These are phyloP conservation scores for Melocanna baccifera DNA, from an alignment of 176 grass and related monocot genomes.

Conservation along the genomic window DNA sequence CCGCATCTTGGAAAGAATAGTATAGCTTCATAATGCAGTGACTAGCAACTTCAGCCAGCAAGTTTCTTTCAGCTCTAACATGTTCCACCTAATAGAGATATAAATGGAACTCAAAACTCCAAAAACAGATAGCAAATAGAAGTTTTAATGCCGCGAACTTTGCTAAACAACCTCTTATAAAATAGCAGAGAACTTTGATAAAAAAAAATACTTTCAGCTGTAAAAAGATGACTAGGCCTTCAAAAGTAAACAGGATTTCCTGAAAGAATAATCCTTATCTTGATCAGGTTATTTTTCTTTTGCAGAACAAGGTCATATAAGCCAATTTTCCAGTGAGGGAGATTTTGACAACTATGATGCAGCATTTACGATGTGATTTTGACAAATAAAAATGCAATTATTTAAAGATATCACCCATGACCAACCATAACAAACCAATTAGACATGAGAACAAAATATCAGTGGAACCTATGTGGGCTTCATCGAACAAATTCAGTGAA, in stretches of 20 bases:
- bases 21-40: constrained; percentile 96
- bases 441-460: constrained; percentile 8
- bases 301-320: not conserved
- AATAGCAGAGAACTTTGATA: not conserved
- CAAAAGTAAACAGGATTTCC: not conserved
- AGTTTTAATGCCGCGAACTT: not conserved
- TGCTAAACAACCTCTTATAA: not conserved
- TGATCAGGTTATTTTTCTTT: not conserved
- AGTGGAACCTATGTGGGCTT: not conserved
- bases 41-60: constrained; percentile 94
- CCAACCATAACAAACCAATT: constrained; percentile 2
- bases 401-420: constrained; percentile 1
- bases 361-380: not conserved
- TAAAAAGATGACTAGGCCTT: not conserved
- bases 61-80: constrained; percentile 99
- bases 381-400: not conserved
- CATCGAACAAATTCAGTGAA: constrained; percentile 6
- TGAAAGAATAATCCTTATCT: not conserved
- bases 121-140: not conserved
- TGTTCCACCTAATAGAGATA: constrained; percentile 76
- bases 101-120: constrained; percentile 21
- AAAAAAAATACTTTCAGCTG: not conserved
- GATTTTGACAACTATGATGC: constrained; percentile 9
- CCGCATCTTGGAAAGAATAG: constrained; percentile 93
- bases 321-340: not conserved